A percentile compares a stretch with the other conserved stretches of the same genome.
Evolutionary conservation across 2,329 filamentous ascomycete species (phyloP).

Genomic region (Trichoderma sp.): DNA sequence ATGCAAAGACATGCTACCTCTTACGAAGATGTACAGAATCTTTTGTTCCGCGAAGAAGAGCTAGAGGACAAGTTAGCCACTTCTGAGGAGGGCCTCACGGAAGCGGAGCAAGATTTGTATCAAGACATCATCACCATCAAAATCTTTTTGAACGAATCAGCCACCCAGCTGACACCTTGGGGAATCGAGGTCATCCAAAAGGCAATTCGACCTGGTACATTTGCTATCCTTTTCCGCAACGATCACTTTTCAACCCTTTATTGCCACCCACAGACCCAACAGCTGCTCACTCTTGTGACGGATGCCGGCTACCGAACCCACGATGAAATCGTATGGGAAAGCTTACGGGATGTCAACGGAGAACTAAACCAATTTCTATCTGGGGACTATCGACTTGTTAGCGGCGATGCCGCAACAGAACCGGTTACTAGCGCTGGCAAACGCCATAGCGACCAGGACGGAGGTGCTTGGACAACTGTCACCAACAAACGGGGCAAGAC

Average conservation of each 20-base stretch:
- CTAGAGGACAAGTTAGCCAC: conserved; percentile 73
- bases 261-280: conserved; percentile 76
- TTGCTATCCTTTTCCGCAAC: conserved; percentile 93
- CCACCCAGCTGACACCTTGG: conserved; percentile 84
- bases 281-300: conserved; percentile 84
- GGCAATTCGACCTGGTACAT: conserved; percentile 72
- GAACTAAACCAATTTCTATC: conserved; percentile 82
- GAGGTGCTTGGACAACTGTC: conserved; percentile 61
- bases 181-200: conserved; percentile 76
- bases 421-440: conserved; percentile 31
- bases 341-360: conserved; percentile 84
- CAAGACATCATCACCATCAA: conserved; percentile 86
- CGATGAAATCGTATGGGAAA: conserved; percentile 95
- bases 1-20: conserved; percentile 76
- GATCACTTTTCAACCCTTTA: conserved; percentile 96
- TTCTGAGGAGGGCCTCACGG: conserved; percentile 57
- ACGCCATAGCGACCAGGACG: conserved; percentile 33
- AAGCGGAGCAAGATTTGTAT: conserved; percentile 76
- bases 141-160: conserved; percentile 74
- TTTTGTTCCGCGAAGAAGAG: conserved; percentile 87
- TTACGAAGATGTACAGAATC: conserved; percentile 89
- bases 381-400: conserved; percentile 87
- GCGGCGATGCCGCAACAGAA: conserved; percentile 47
- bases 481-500: conserved; percentile 42
- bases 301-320: conserved; percentile 88